These are phyloP conservation scores for Thecaphora thlaspeos DNA, from an alignment of 1,284 basidiomycete genomes.

Conservation along the genomic window DNA sequence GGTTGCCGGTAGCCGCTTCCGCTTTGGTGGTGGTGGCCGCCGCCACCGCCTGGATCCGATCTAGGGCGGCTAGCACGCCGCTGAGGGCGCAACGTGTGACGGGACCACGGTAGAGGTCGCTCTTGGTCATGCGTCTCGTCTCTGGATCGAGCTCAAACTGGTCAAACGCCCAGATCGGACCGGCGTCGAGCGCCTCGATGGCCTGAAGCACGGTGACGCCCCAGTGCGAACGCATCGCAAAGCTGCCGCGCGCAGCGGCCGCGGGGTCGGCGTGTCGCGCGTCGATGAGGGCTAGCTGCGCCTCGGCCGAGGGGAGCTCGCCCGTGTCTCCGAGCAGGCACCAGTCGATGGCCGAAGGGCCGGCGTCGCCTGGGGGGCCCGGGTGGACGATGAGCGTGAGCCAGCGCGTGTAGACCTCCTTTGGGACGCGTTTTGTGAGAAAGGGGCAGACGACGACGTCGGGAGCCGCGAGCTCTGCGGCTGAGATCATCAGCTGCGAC, in stretches of 20 bases:
- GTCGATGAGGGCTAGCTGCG: constrained; percentile 53
- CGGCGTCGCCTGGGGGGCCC: constrained; percentile 61
- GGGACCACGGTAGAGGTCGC: constrained; percentile 59
- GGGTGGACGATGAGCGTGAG: constrained; percentile 62
- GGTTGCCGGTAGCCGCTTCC: background rate
- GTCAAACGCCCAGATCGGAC: constrained; percentile 62
- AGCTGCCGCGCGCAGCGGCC: background rate
- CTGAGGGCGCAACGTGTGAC: constrained; percentile 58
- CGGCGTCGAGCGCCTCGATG: constrained; percentile 60
- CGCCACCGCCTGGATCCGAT: constrained; percentile 38
- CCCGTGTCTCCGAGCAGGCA: constrained; percentile 60
- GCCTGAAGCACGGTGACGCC: constrained; percentile 61
- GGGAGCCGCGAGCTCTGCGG: constrained; percentile 56
- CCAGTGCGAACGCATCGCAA: constrained; percentile 58
- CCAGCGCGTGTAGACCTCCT: constrained; percentile 58
- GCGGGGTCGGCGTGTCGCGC: constrained; percentile 24
- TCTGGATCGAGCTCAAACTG: constrained; percentile 56
- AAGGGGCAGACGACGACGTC: constrained; percentile 61
- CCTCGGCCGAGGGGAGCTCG: constrained; percentile 43
- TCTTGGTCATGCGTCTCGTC: constrained; percentile 57
- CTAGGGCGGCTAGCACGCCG: constrained; percentile 58
- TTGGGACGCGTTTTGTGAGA: constrained; percentile 60
- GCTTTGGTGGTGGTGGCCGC: constrained; percentile 1
- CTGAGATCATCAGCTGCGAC: constrained; percentile 59
- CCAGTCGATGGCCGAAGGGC: constrained; percentile 62